Evolutionary conservation across 306 rosid genomes (phyloP).

Genomic region (Hylodesmum podocarpum): DNA sequence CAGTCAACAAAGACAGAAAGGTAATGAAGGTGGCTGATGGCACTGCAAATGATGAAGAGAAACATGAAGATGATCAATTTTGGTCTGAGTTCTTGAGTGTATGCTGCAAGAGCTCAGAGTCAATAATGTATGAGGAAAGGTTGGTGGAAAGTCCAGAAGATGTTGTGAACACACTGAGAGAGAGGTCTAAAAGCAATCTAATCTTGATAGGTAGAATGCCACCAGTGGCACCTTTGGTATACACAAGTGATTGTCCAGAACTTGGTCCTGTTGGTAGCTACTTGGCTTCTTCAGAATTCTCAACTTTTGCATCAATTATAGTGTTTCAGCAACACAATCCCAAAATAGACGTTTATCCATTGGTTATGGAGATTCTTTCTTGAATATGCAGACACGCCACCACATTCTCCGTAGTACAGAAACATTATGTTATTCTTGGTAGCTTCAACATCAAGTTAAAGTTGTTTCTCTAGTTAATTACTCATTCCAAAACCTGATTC

Average conservation of each 20-base stretch:
- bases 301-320: constrained; percentile 47
- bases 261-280: constrained; percentile 71
- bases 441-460: neutral
- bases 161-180: constrained; percentile 30
- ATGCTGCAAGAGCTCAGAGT: constrained; percentile 24
- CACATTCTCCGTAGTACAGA: neutral
- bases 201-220: constrained; percentile 57
- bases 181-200: constrained; percentile 44
- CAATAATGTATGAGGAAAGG: constrained; percentile 48
- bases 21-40: constrained; percentile 13
- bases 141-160: constrained; percentile 47
- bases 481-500: neutral
- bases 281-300: constrained; percentile 62
- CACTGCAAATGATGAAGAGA: constrained; percentile 10
- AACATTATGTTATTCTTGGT: no score
- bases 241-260: constrained; percentile 54
- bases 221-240: constrained; percentile 41
- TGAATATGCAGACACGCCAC: constrained; percentile 37
- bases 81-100: constrained; percentile 38
- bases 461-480: neutral
- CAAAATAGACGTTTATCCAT: constrained; percentile 28
- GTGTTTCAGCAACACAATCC: constrained; percentile 61
- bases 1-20: constrained; percentile 34
- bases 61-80: constrained; percentile 37
- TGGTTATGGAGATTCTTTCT: constrained; percentile 48